phyloP scores from a whole-genome alignment of 2,329 filamentous ascomycete genomes.

The Paraphaeosphaeria minitans region DNA sequence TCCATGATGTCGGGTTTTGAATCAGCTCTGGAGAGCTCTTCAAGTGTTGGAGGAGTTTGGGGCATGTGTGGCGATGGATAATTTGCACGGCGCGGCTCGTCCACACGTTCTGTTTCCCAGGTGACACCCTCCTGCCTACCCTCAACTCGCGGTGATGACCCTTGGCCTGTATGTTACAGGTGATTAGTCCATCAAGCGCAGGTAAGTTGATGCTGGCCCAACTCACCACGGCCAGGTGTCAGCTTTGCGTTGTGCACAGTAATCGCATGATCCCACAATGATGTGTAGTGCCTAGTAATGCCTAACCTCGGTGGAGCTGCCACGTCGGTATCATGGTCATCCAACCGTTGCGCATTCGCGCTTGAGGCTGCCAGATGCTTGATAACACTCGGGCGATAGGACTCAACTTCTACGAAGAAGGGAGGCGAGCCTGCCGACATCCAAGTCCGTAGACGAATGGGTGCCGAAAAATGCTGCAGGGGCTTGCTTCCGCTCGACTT shows the following conservation, averaged over 20 bases:
- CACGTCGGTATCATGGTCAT: not conserved
- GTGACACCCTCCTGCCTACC: slow-evolving; percentile 35
- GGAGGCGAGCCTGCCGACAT: not conserved
- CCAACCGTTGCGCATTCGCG: not conserved
- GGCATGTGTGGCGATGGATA: slow-evolving; percentile 15
- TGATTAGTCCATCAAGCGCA: not conserved
- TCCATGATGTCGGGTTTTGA: slow-evolving; percentile 18
- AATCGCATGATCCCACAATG: slow-evolving; percentile 36
- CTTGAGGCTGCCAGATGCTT: not conserved
- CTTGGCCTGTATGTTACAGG: slow-evolving; percentile 1
- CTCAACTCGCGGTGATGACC: slow-evolving; percentile 22
- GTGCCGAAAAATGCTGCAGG: slow-evolving; percentile 6
- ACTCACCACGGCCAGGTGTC: slow-evolving; percentile 5
- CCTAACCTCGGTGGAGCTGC: slow-evolving; percentile 11
- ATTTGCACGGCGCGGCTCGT: slow-evolving; percentile 13
- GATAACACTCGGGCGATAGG: not conserved
- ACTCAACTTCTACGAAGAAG: not conserved
- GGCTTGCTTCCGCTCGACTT: slow-evolving; percentile 17
- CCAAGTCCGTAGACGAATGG: not conserved
- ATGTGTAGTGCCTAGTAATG: slow-evolving; percentile 25
- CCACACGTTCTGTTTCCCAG: slow-evolving; percentile 21
- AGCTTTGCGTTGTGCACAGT: slow-evolving; percentile 10
- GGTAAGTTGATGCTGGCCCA: too few species aligned
- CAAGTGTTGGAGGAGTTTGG: slow-evolving; percentile 24
- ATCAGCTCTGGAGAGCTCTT: slow-evolving; percentile 24